A percentile compares a stretch with the other conserved stretches of the same genome.
These are phyloP conservation scores for Tuber aestivum DNA, from an alignment of 495 filamentous ascomycete species.

Conservation along the genomic window DNA sequence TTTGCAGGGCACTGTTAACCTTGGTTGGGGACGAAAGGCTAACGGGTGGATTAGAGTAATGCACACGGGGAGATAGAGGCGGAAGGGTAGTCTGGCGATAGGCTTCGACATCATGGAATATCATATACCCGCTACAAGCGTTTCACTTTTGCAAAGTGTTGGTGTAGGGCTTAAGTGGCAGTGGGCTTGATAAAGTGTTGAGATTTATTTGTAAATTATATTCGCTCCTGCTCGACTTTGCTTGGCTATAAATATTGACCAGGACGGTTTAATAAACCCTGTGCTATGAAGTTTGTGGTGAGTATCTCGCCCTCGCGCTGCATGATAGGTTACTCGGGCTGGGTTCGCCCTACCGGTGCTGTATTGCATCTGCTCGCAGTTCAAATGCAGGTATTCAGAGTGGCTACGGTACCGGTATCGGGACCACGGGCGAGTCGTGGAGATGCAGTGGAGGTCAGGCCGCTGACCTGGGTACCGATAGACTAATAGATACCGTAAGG, in stretches of 20 bases:
- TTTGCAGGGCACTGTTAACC: conserved; percentile 14
- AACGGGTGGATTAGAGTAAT: conserved; percentile 24
- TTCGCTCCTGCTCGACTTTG: background rate
- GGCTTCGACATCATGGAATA: background rate
- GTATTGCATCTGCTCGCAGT: background rate
- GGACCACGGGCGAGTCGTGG: background rate
- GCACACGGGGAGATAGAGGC: conserved; percentile 53
- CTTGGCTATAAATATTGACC: background rate
- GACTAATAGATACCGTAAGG: background rate
- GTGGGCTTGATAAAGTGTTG: background rate
- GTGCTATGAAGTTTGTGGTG: background rate
- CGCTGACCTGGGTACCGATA: background rate
- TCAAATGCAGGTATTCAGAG: background rate
- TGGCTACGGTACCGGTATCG: background rate
- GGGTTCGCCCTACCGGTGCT: background rate
- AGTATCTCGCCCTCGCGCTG: background rate
- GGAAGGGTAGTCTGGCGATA: conserved; percentile 45
- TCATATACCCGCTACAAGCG: background rate
- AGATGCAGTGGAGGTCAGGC: background rate
- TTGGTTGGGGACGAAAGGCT: background rate
- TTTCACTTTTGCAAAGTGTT: background rate
- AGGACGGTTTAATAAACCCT: background rate
- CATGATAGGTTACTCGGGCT: background rate
- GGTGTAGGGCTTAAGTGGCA: background rate
- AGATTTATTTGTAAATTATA: background rate